These are phyloP conservation scores for Carex pumila DNA, from an alignment of 176 grass and related monocot genomes.

Conservation along the genomic window DNA sequence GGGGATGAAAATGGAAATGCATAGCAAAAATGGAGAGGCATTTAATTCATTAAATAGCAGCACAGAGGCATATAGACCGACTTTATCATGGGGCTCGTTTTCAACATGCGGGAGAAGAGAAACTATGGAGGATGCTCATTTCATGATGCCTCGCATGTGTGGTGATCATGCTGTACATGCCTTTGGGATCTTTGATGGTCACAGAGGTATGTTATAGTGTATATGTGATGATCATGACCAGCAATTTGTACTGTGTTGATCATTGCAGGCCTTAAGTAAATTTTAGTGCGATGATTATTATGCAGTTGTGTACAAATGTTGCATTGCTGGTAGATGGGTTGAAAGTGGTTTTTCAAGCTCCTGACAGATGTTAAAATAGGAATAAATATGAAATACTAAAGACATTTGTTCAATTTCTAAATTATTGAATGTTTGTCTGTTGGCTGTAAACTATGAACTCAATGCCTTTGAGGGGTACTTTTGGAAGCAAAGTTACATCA, in stretches of 20 bases:
- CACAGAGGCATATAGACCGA: conserved; percentile 41
- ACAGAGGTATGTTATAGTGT: conserved; percentile 56
- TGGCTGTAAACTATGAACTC: not conserved
- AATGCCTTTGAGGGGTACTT: not conserved
- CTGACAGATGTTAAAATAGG: not conserved
- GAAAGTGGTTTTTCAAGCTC: not conserved
- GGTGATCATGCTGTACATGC: conserved; percentile 56
- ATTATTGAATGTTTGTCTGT: not conserved
- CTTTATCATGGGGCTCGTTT: conserved; percentile 91
- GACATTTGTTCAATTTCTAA: not conserved
- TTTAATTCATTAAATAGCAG: conserved; percentile 33
- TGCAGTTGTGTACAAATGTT: not conserved
- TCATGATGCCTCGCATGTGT: conserved; percentile 67
- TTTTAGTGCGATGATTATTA: not conserved
- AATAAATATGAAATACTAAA: not conserved
- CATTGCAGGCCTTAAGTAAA: not conserved
- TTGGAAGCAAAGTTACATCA: conserved; percentile 7
- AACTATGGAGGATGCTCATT: conserved; percentile 96
- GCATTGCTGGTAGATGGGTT: not conserved
- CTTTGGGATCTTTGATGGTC: conserved; percentile 96
- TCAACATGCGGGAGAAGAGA: conserved; percentile 81
- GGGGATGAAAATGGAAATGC: conserved; percentile 38
- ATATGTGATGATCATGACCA: not conserved
- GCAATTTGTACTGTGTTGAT: not conserved
- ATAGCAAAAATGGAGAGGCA: conserved; percentile 23